Evolutionary conservation across 192 early-diverging fungal genomes (phyloP).

Genomic region (Polychytrium aggregatum): DNA sequence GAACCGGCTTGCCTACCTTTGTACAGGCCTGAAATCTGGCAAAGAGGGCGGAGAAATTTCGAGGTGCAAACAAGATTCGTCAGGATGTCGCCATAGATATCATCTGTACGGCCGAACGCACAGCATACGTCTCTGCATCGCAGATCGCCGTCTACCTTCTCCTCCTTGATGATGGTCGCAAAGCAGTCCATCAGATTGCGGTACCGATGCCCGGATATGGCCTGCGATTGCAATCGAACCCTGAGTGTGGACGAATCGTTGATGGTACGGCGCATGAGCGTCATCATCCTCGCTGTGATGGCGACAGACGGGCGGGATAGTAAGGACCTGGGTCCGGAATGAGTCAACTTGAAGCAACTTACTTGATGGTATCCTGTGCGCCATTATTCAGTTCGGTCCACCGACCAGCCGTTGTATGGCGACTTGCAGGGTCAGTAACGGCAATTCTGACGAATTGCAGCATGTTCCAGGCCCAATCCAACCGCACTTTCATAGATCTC

Average conservation of each 20-base stretch:
- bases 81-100: background rate
- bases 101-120: background rate
- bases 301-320: background rate
- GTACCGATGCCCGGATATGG: slow-evolving; percentile 3
- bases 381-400: no score
- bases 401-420: no score
- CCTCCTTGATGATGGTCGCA: slow-evolving; percentile 22
- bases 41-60: background rate
- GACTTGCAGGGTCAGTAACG: no score
- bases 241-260: slow-evolving; percentile 17
- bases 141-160: slow-evolving; percentile 15
- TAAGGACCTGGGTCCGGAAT: background rate
- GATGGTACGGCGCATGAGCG: background rate
- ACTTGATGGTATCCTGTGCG: slow-evolving; percentile 42
- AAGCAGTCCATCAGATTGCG: slow-evolving; percentile 16
- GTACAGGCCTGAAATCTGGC: slow-evolving; percentile 60
- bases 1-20: no score
- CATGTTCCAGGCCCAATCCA: no score
- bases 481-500: no score
- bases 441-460: no score
- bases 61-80: background rate
- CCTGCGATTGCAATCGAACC: slow-evolving; percentile 17
- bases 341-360: background rate
- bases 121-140: background rate
- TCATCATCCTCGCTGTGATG: background rate